Evolutionary conservation across 148 eudicot genomes (phyloP).

Genomic region (Amaranthus cruentus): DNA sequence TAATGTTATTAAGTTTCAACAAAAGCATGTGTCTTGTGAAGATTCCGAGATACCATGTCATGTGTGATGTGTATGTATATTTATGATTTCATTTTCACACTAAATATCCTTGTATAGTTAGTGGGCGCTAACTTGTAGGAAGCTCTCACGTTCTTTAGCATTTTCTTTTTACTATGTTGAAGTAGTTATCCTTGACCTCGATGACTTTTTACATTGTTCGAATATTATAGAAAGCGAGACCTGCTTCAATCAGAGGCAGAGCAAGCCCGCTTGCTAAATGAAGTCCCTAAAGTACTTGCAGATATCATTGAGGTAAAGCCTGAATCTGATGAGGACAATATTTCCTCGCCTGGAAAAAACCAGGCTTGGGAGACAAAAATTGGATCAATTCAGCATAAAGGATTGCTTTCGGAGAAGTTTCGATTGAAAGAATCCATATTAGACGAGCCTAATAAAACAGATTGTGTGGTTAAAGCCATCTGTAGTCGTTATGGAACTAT

Average conservation of each 20-base stretch:
- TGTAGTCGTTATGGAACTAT: slow-evolving; percentile 56
- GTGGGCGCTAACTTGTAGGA: not conserved
- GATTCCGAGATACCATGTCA: not conserved
- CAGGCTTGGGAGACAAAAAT: slow-evolving; percentile 34
- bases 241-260: slow-evolving; percentile 41
- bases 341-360: slow-evolving; percentile 22
- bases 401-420: slow-evolving; percentile 26
- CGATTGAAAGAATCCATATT: slow-evolving; percentile 15
- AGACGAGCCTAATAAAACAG: slow-evolving; percentile 26
- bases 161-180: slow-evolving; percentile 3
- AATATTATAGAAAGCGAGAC: slow-evolving; percentile 34
- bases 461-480: slow-evolving; percentile 18
- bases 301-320: slow-evolving; percentile 35
- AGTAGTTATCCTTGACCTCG: slow-evolving; percentile 36
- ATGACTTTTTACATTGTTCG: slow-evolving; percentile 33
- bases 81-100: not conserved
- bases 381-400: slow-evolving; percentile 26
- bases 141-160: not conserved
- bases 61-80: not conserved
- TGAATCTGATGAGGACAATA: slow-evolving; percentile 17
- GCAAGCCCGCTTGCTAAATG: slow-evolving; percentile 42
- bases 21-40: not conserved
- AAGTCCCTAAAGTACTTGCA: slow-evolving; percentile 44
- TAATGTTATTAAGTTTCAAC: not conserved
- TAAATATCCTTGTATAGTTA: too few relatives aligned